Percentiles rank a stretch among this genome's conserved stretches.
phyloP scores from a whole-genome alignment of 768 basidiomycete species.

The Suillus variegatus region DNA sequence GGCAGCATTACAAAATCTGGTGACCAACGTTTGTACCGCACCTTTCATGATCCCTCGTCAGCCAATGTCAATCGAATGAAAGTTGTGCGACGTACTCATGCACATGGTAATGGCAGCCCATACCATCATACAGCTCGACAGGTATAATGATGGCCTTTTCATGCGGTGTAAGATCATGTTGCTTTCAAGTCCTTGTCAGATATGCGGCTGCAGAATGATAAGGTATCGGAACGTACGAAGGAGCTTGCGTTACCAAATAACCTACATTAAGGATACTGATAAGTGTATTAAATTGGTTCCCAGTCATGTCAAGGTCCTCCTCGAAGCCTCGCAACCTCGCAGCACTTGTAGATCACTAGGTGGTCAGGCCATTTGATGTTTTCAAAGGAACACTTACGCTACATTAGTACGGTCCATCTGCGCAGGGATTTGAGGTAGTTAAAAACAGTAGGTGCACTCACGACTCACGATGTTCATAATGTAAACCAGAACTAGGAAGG shows the following conservation, averaged over 20 bases:
- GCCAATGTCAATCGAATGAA: slow-evolving; percentile 4
- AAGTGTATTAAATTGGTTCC: not conserved
- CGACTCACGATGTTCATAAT: no score
- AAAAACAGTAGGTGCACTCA: not conserved
- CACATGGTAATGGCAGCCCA: slow-evolving; percentile 63
- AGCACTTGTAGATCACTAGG: not conserved
- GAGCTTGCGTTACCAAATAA: slow-evolving; percentile 75
- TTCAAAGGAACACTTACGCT: slow-evolving; percentile 38
- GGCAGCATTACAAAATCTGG: slow-evolving; percentile 13
- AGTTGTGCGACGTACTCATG: slow-evolving; percentile 41
- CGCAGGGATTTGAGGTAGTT: slow-evolving; percentile 7
- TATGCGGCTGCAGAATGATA: not conserved
- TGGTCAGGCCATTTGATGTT: slow-evolving; percentile 37
- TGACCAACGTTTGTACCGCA: slow-evolving; percentile 32
- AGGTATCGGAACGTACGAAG: slow-evolving; percentile 49
- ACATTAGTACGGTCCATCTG: slow-evolving; percentile 72
- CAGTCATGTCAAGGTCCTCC: not conserved
- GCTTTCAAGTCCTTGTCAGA: slow-evolving; percentile 32
- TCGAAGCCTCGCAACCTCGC: not conserved
- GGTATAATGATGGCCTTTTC: slow-evolving; percentile 64
- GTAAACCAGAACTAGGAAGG: no score
- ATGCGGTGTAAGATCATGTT: slow-evolving; percentile 69
- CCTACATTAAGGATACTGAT: slow-evolving; percentile 68
- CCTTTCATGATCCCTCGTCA: slow-evolving; percentile 17
- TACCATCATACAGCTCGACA: slow-evolving; percentile 63